phyloP scores from a whole-genome alignment of 352 stramenopile species.

The Pilasporangium apinafurcum region DNA sequence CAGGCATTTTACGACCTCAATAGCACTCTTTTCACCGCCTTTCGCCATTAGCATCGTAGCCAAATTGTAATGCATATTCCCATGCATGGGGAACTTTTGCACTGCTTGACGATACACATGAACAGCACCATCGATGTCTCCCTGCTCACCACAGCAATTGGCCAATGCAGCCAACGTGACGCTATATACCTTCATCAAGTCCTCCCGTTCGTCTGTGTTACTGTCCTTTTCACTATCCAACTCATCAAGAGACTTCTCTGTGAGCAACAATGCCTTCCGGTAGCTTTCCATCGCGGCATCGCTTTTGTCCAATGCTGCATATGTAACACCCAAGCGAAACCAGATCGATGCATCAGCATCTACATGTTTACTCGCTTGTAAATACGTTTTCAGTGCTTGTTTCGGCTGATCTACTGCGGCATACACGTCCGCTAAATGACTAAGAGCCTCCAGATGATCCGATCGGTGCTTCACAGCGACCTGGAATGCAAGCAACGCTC shows the following conservation, averaged over 20 bases:
- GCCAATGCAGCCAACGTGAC: conserved; percentile 50
- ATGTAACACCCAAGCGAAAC: conserved; percentile 39
- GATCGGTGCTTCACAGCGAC: conserved; percentile 29
- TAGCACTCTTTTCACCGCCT: conserved; percentile 4
- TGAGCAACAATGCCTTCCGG: conserved; percentile 22
- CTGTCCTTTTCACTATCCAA: conserved; percentile 1
- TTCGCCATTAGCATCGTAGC: conserved; percentile 59
- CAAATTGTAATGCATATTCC: conserved; percentile 66
- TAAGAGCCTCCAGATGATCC: conserved; percentile 36
- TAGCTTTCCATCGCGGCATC: conserved; percentile 25
- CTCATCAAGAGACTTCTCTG: conserved; percentile 10
- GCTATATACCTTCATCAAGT: conserved; percentile 32
- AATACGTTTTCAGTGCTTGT: conserved; percentile 31
- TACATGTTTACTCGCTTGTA: conserved; percentile 17
- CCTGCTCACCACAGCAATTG: conserved; percentile 42
- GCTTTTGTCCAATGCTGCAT: conserved; percentile 28
- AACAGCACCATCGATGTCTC: conserved; percentile 42
- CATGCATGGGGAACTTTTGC: conserved; percentile 22
- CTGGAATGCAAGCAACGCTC: conserved; percentile 32
- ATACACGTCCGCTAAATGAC: conserved; percentile 41
- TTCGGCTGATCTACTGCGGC: conserved; percentile 18
- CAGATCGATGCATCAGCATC: conserved; percentile 44
- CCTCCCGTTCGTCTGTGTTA: conserved; percentile 8
- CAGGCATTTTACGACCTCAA: conserved; percentile 19
- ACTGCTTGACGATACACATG: conserved; percentile 37